These are phyloP conservation scores for Tulasnella sp. DNA, from an alignment of 768 basidiomycete species.

Conservation along the genomic window DNA sequence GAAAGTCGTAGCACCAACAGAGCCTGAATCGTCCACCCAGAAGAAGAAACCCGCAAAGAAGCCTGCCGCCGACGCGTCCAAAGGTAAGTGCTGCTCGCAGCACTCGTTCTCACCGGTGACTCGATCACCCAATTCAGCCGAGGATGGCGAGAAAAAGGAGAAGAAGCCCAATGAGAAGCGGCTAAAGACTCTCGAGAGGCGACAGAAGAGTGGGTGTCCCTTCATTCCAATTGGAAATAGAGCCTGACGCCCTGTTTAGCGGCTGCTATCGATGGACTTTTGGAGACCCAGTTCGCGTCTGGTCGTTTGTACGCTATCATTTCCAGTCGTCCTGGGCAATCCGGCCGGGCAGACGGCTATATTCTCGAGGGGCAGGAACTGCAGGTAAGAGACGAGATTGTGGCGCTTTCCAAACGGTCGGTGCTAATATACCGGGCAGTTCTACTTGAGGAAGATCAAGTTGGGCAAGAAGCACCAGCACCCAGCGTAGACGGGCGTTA, in stretches of 20 bases:
- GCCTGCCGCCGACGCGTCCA: too few species aligned
- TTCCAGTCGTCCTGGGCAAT: constrained; percentile 93
- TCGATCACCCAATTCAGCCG: too few species aligned
- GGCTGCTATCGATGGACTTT: constrained; percentile 79
- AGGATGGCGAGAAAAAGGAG: constrained; percentile 40
- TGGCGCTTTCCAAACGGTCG: neutral
- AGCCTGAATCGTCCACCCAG: too few species aligned
- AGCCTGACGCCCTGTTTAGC: constrained; percentile 33
- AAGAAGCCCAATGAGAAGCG: constrained; percentile 85
- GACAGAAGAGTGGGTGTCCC: constrained; percentile 61
- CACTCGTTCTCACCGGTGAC: too few species aligned
- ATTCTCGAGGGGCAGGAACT: constrained; percentile 97
- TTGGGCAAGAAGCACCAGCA: constrained; percentile 86
- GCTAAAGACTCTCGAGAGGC: constrained; percentile 74
- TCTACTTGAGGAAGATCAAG: constrained; percentile 89
- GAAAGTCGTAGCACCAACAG: constrained; percentile 41
- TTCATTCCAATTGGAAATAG: neutral
- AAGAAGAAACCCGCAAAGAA: too few species aligned
- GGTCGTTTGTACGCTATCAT: constrained; percentile 92
- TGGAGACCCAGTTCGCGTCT: constrained; percentile 83
- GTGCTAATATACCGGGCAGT: constrained; percentile 34
- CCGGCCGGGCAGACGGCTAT: constrained; percentile 93
- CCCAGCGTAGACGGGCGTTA: neutral
- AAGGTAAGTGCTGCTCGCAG: too few species aligned
- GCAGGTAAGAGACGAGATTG: constrained; percentile 44